These are phyloP conservation scores for Lodderomyces jiufengensis DNA, from an alignment of 1,139 yeast genomes.

Conservation along the genomic window DNA sequence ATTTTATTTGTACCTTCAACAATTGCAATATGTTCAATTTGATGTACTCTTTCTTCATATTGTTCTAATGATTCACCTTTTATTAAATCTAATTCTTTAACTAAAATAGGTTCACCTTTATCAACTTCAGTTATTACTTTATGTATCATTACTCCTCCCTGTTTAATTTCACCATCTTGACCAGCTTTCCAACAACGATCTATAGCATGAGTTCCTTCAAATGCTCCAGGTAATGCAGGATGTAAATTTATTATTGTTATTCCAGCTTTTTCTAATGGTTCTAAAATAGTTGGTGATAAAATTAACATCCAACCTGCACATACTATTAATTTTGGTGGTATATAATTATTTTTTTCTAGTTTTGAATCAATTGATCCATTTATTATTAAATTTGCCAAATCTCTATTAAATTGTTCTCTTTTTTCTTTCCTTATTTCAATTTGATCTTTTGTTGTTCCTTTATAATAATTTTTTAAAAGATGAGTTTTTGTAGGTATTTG, in stretches of 20 bases:
- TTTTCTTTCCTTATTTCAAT: constrained; percentile 54
- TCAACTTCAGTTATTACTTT: constrained; percentile 93
- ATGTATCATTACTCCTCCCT: constrained; percentile 97
- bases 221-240: constrained; percentile 96
- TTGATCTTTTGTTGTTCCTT: constrained; percentile 65
- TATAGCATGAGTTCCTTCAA: constrained; percentile 96
- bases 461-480: constrained; percentile 69
- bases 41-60: constrained; percentile 83
- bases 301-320: constrained; percentile 99
- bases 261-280: constrained; percentile 56
- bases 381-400: constrained; percentile 67
- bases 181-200: constrained; percentile 96
- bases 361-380: constrained; percentile 37
- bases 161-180: constrained; percentile 66
- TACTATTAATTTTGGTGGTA: constrained; percentile 76
- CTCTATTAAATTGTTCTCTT: constrained; percentile 70
- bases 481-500: constrained; percentile 69
- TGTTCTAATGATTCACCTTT: constrained; percentile 73
- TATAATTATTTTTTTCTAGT: constrained; percentile 23
- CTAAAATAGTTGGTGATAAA: constrained; percentile 69
- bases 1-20: constrained; percentile 82
- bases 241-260: constrained; percentile 87
- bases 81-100: constrained; percentile 66
- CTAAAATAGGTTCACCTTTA: constrained; percentile 83
- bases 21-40: constrained; percentile 80